Base-by-base conservation (phyloP, 2,329 filamentous ascomycete genomes). In the Hymenoscyphus fraxineus region DNA sequence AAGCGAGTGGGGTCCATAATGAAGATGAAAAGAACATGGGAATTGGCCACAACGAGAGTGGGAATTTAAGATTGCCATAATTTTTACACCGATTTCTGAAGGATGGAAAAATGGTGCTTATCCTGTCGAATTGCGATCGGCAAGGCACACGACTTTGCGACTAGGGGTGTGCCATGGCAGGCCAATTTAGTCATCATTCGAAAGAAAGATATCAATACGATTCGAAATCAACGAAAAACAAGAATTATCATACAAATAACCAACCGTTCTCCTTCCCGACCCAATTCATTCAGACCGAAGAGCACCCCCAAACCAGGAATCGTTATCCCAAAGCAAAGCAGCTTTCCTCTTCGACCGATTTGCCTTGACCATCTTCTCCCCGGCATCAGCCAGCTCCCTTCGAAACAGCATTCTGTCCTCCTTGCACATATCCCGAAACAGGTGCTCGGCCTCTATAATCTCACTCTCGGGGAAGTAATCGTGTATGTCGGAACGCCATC, bases 401-500 rank as follows among this genome's bases (percentile, higher is more conserved):
- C 66, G 60, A 54, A 62, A 54, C 19, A 63, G 6, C 58, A 35
- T 40, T 54, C 58, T 66, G 58, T 67, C 62, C 47, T 63, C 64
- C 31, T 40, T 19, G 4, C 39, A 58, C 44, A 66, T 40, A 35
- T 65, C 51, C 35, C 57, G 59, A 38, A 58, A 55, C 13, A 27
- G 40, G 9, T 47, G 39, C 35, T 16, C 27, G 59, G 27, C 35
- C 10, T 57, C 27, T 35, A 47, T 61, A n/a, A 58, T 56, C 32
- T 44, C 22, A 38, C 39, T 40, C 32, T 58, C 63, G 13, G 66
- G 66, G 47, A 68, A 67, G 39, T 66, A 66, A 40, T 68, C 65
- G 61, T 67, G 63, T n/a, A 68, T 41, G 3, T 54, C 64, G 5
- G 58, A 60, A 13, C 62, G 56, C 66, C 66, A 71, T 35, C 64